phyloP scores from a whole-genome alignment of 768 basidiomycete genomes.

The Filobasidium wieringae region DNA sequence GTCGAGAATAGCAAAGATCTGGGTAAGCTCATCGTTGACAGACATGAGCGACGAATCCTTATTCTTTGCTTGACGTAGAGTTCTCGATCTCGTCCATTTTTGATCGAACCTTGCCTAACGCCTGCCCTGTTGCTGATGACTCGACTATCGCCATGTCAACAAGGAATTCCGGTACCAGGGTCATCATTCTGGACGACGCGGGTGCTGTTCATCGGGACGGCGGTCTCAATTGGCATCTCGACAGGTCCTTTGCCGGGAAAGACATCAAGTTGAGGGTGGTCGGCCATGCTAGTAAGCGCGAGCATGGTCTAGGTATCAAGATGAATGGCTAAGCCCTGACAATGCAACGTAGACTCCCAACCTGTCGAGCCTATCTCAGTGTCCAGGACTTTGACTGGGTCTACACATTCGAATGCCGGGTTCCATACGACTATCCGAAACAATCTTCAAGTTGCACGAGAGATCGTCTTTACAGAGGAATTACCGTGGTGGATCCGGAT shows the following conservation, averaged over 20 bases:
- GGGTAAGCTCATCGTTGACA: conserved; percentile 38
- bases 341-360: background rate
- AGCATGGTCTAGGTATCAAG: background rate
- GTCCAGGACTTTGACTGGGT: conserved; percentile 59
- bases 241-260: background rate
- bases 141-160: conserved; percentile 18
- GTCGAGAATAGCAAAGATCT: conserved; percentile 2
- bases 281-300: conserved; percentile 20
- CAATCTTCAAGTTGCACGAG: conserved; percentile 42
- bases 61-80: conserved; percentile 37
- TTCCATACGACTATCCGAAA: conserved; percentile 61
- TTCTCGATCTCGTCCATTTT: conserved; percentile 27
- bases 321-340: no score
- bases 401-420: conserved; percentile 62
- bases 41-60: background rate
- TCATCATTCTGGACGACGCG: background rate
- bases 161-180: background rate
- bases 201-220: conserved; percentile 14
- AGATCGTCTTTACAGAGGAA: conserved; percentile 68
- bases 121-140: conserved; percentile 23
- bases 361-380: conserved; percentile 50
- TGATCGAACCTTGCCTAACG: conserved; percentile 19
- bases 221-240: conserved; percentile 5
- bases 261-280: conserved; percentile 14
- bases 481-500: conserved; percentile 88